Evolutionary conservation across 352 stramenopile species (phyloP).

Genomic region (Peronospora belbahrii): DNA sequence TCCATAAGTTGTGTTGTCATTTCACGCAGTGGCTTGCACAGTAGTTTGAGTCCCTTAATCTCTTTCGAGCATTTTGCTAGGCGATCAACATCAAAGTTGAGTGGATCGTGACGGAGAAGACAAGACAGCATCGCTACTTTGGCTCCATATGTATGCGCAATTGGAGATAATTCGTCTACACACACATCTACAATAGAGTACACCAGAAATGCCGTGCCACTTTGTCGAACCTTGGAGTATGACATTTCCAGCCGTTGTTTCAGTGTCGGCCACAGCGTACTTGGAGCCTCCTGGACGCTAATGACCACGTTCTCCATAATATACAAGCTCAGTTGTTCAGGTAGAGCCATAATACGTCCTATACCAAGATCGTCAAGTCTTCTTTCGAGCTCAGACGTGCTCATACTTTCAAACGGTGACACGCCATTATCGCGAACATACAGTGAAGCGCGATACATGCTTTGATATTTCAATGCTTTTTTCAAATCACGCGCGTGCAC

Average conservation of each 20-base stretch:
- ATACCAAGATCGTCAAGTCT: slow-evolving; percentile 51
- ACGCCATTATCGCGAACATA: slow-evolving; percentile 44
- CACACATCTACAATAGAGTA: slow-evolving; percentile 80
- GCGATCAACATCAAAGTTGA: slow-evolving; percentile 49
- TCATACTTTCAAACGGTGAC: slow-evolving; percentile 57
- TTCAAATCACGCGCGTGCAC: slow-evolving; percentile 45
- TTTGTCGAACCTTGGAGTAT: slow-evolving; percentile 80
- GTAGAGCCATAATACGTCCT: slow-evolving; percentile 57
- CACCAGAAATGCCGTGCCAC: slow-evolving; percentile 57
- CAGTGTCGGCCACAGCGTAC: slow-evolving; percentile 44
- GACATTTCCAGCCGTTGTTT: slow-evolving; percentile 62
- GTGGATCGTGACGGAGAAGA: slow-evolving; percentile 45
- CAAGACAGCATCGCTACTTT: slow-evolving; percentile 69
- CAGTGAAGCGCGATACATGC: slow-evolving; percentile 63
- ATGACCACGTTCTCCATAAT: slow-evolving; percentile 68
- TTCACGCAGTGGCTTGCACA: slow-evolving; percentile 71
- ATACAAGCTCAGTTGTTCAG: slow-evolving; percentile 72
- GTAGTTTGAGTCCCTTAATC: slow-evolving; percentile 60
- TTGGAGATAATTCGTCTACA: slow-evolving; percentile 72
- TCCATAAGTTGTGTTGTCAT: slow-evolving; percentile 62
- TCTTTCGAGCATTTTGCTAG: slow-evolving; percentile 57
- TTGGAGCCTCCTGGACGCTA: slow-evolving; percentile 54
- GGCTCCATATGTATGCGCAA: slow-evolving; percentile 63
- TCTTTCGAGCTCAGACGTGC: slow-evolving; percentile 50
- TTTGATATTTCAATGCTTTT: slow-evolving; percentile 57